Base-by-base conservation (phyloP, 2,329 filamentous ascomycete genomes). In the Aureobasidium sp. region DNA sequence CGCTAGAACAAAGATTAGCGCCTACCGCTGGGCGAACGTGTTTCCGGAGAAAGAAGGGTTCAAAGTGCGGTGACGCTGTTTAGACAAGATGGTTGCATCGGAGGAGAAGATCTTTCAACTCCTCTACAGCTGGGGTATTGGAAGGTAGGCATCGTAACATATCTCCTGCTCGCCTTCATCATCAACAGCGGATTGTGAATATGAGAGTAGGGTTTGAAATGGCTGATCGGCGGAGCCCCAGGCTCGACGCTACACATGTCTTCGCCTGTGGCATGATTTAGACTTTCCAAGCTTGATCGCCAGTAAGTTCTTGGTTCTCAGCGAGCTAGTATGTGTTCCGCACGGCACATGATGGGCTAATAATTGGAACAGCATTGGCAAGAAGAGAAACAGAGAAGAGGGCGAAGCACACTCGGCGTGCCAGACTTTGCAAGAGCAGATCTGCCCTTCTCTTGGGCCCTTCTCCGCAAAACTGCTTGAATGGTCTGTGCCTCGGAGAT, bases 241-340 rank as follows among this genome's bases (percentile, higher is more conserved):
- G 29, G n/a, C 42, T 45, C 29, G 29, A 34, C 42, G 29, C 42
- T 45, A 45, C 42, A 45, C 42, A 45, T 45, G 42, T 34, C 30
- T n/a, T 14, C 30, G 5, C n/a, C 22, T 24, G 19, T 34, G 29
- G 42, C 42, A 45, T 21, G 42, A 34, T 16, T 45, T 45, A 22
- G 29, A 45, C 6, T 45, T 45, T 14, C 29, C n/a, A 34, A 45
- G 42, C 42, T 25, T 14, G n/a, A 7, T 12, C 16, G 6, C 6
- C 29, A 45, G 12, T 8, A 21, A 19, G 29, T 24, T 11, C 27
- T 27, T 30, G 40, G 14, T 10, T 34, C 30, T 34, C 12, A 14
- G 30, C 6, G 16, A 14, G n/a, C 24, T 30, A 14, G 5, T n/a
- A n/a, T n/a, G 11, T 29, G 3, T 12, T 6, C 10, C 17, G 8